A percentile compares a stretch with the other conserved stretches of the same genome.
Conservation (phyloP, 495 filamentous ascomycete genomes). For the Penicillium dipodomyicola region DNA sequence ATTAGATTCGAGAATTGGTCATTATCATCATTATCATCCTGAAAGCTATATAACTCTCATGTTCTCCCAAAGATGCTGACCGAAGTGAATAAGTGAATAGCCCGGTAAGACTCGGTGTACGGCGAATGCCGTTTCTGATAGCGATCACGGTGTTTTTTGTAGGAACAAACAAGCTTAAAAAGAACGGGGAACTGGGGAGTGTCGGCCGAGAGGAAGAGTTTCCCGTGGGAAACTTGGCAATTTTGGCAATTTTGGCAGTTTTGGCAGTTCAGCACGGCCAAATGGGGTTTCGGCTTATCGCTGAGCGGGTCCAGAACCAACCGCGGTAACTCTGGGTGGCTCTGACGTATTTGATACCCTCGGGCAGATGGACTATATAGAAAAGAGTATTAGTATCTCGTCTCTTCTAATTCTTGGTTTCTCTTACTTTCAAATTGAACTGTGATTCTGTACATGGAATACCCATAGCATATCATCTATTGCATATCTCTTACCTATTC, state of each 20-base stretch:
- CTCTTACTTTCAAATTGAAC: not conserved
- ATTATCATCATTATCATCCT: not conserved
- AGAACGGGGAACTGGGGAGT: conserved; percentile 16
- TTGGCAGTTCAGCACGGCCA: not conserved
- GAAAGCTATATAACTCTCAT: conserved; percentile 13
- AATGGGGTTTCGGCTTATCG: conserved; percentile 7
- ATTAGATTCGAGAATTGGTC: not conserved
- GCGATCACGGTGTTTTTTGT: not conserved
- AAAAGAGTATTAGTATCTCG: not conserved
- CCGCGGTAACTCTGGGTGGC: conserved; percentile 35
- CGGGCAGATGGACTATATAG: conserved; percentile 33
- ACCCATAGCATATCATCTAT: not conserved
- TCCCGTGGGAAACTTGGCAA: conserved; percentile 35
- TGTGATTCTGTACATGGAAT: not conserved
- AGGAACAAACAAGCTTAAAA: not conserved
- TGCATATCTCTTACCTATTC: not conserved
- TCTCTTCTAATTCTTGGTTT: not conserved
- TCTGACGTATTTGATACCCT: conserved; percentile 39
- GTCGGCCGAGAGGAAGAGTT: conserved; percentile 42
- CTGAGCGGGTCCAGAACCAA: conserved; percentile 17
- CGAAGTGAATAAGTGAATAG: conserved; percentile 1
- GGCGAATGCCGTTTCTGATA: conserved; percentile 25
- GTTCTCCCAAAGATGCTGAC: conserved; percentile 11
- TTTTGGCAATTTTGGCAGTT: conserved; percentile 20
- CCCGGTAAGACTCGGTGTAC: conserved; percentile 23